Evolutionary conservation across 306 rosid species (phyloP), one percentile per base, ranked within the genome.

Genomic region (Betula pendula): DNA sequence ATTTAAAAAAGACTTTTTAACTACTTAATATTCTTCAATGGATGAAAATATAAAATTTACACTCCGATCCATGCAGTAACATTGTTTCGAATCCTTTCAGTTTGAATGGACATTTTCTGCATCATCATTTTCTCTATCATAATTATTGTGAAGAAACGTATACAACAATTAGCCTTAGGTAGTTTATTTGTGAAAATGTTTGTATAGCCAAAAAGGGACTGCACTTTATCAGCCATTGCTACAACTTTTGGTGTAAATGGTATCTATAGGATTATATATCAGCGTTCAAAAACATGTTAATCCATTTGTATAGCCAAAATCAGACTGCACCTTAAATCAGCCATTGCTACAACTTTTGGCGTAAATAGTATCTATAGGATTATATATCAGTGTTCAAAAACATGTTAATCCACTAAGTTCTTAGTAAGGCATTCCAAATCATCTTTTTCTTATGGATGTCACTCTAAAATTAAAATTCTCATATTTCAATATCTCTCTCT

Each of bases 401-500:
- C 24, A 4, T 63, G 35, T 9, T 75, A 17, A 55, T 55, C 76
- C 49, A 3, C 24, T 62, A 70, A 50, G 84, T 71, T 40, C 33
- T n/a, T 38, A 33, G n/a, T 12, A 50, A 40, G 48, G 35, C 29
- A 52, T 63, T 8, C 20, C 48, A 19, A 35, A 15, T 72, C 44
- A 22, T 31, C 17, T 47, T 6, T 74, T 56, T 22, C 13, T 27
- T 9, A 38, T 12, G 59, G 53, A 63, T 71, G 24, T 55, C 47
- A 53, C 42, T 31, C 33, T 31, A 13, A 50, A 60, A 43, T 71
- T 73, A 50, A 62, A 72, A 40, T 66, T 77, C 69, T 11, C 15
- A 13, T 67, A 71, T n/a, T 77, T 66, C 29, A 50, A 48, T 71
- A 22, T 52, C 29, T 76, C 75, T 76, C 56, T 71, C 63, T 45